Evolutionary conservation across 139 green algal genomes (phyloP).

Genomic region (Pseudopediastrum boryanum): DNA sequence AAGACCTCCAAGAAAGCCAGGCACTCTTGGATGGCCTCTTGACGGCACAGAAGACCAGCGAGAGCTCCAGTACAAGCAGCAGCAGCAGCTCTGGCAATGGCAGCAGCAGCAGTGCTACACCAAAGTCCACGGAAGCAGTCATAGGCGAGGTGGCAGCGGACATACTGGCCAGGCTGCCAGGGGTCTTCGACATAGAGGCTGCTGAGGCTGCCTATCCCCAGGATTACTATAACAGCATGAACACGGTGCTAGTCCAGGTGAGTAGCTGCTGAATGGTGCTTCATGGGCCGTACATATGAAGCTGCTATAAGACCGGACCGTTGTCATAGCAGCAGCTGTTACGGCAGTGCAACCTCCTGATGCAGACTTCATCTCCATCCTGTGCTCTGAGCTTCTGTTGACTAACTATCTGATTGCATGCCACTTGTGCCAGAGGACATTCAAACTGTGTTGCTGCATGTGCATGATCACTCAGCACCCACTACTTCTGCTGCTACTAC

Average conservation of each 20-base stretch:
- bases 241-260: conserved; percentile 76
- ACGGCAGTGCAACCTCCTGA: too few relatives aligned
- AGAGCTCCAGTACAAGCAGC: conserved; percentile 39
- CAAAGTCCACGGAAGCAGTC: conserved; percentile 52
- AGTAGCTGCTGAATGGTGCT: neutral
- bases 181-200: conserved; percentile 82
- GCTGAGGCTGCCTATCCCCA: conserved; percentile 63
- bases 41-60: conserved; percentile 52
- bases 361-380: too few relatives aligned
- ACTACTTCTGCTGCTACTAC: too few relatives aligned
- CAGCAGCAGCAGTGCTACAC: neutral
- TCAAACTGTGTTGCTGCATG: too few relatives aligned
- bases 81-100: neutral
- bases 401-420: too few relatives aligned
- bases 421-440: too few relatives aligned
- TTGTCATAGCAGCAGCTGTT: too few relatives aligned
- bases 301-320: neutral
- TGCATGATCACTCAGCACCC: too few relatives aligned
- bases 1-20: conserved; percentile 73
- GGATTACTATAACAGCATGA: conserved; percentile 85
- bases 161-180: conserved; percentile 55
- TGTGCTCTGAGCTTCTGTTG: too few relatives aligned
- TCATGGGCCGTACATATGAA: too few relatives aligned
- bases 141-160: conserved; percentile 29
- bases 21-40: conserved; percentile 58